Base-by-base conservation (phyloP, 768 basidiomycete species). In the Multifurca ochricompacta region DNA sequence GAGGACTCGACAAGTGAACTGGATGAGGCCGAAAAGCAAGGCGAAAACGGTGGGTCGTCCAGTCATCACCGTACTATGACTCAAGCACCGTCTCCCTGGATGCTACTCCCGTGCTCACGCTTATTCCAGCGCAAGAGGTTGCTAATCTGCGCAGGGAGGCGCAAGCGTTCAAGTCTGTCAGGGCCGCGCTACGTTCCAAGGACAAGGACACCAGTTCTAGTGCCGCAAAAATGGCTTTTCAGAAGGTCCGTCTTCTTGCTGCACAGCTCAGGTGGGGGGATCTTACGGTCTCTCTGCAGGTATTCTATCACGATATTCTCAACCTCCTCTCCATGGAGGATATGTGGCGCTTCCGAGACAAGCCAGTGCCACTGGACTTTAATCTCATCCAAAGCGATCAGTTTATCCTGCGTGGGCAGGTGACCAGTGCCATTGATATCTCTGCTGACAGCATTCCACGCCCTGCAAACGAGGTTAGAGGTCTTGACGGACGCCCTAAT, bases 321-420 rank as follows among this genome's bases (percentile, higher is more conserved):
- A 91, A 95, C 52, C 76, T 99, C 0, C 74, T 99, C 28, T 80
- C 79, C 16, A 99, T 99, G 96, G 70, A 81, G 13, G 96, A 98
- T 63, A 97, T 99, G 93, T 99, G 96, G 96, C 83, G 83, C 30
- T 80, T 86, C 6, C 79, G 95, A 36, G 80, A 83, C n/a, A 86
- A 85, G 48, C 96, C 96, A 1, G 80, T 78, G 0, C 84, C 94
- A 1, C 78, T 99, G 25, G 82, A 88, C 54, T 92, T 84, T 63
- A 82, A 87, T n/a, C 68, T 71, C 3, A 91, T 98, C 60, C 67
- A 81, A 62, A 69, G 81, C 16, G 83, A 76, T 5, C 74, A 77
- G 1, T 91, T 91, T 63, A 65, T 69, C 11, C 68, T 77, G 18
- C 73, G 69, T 34, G 59, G 37, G 34, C 51, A 42, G 58, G 56